Conservation (phyloP, 495 filamentous ascomycete genomes). For the Gamarada debralockiae region DNA sequence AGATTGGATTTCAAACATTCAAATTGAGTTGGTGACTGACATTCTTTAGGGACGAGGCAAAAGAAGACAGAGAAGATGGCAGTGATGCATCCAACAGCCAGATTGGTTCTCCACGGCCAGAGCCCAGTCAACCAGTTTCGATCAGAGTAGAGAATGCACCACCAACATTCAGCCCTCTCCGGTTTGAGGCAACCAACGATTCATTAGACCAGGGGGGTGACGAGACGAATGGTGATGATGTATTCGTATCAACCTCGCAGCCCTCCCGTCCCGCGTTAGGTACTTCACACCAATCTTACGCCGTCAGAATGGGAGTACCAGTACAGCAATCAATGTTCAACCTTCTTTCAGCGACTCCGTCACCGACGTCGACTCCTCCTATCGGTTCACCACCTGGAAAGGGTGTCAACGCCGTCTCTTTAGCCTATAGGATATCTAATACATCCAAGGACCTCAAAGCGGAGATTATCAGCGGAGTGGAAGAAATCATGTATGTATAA, state of each 20-base stretch:
- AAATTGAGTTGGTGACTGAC: no score
- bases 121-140: slow-evolving; percentile 7
- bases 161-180: slow-evolving; percentile 38
- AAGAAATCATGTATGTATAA: slow-evolving; percentile 61
- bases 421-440: slow-evolving; percentile 18
- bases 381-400: slow-evolving; percentile 21
- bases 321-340: slow-evolving; percentile 73
- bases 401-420: slow-evolving; percentile 13
- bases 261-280: slow-evolving; percentile 51
- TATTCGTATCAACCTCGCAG: slow-evolving; percentile 15
- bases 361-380: slow-evolving; percentile 28
- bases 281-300: slow-evolving; percentile 50
- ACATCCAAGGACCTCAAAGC: slow-evolving; percentile 62
- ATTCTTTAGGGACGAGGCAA: slow-evolving; percentile 65
- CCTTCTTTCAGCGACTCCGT: slow-evolving; percentile 56
- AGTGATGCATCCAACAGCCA: slow-evolving; percentile 28
- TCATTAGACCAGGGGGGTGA: slow-evolving; percentile 12
- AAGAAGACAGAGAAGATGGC: slow-evolving; percentile 68
- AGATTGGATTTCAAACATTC: no score
- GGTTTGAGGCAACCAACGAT: slow-evolving; percentile 26
- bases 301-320: slow-evolving; percentile 38
- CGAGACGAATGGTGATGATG: slow-evolving; percentile 19
- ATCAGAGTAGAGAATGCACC: slow-evolving; percentile 2
- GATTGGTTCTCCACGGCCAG: slow-evolving; percentile 15
- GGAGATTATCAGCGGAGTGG: slow-evolving; percentile 85